Base-by-base conservation (phyloP, 2,329 filamentous ascomycete genomes). In the Zopfia rhizophila region DNA sequence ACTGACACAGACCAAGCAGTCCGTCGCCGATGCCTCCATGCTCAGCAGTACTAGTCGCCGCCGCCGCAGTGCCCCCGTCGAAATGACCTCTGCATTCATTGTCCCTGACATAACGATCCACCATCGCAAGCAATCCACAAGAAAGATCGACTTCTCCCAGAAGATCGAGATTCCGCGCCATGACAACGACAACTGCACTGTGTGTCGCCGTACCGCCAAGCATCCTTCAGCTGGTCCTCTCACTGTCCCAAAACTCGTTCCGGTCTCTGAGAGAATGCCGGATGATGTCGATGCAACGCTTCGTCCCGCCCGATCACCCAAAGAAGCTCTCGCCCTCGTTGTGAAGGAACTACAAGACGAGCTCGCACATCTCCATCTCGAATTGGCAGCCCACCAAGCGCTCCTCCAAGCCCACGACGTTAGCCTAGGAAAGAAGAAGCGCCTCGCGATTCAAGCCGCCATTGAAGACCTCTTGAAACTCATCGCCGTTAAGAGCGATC, bases 281-380 rank as follows among this genome's bases (percentile, higher is more conserved):
- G 77, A 82, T 50, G 78, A 82, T 36, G 75, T 79, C n/a, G 81
- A 84, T 38, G 80, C 80, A 1, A 87, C 84, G 0, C 65, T 86
- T 33, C 82, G 84, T 0, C 84, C 78, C 2, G 63, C 86, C 1
- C 86, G 90, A 62, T 75, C 84, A 1, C 90, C 90, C 0, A 84
- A 82, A 4, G 73, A 86, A 30, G 90, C 91, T 7, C 82, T 96
- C 17, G 88, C 89, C 6, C 83, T 86, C n/a, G 89, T 96, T 16
- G 86, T 96, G 68, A 94, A 95, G 72, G 82, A 85, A 6, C 76
- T 95, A 3, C 80, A 90, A 57, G 90, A 95, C 65, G 91, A 96
- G 69, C 81, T 92, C 31, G 80, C 81, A 10, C 89, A 95, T 66
- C 74, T 95, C 40, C 88, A 89, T 70, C 79, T 88, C 56, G 81